Percentiles rank a stretch among this genome's conserved stretches.
Conservation (phyloP, 1,139 yeast species). For the Geotrichum histeridarum region DNA sequence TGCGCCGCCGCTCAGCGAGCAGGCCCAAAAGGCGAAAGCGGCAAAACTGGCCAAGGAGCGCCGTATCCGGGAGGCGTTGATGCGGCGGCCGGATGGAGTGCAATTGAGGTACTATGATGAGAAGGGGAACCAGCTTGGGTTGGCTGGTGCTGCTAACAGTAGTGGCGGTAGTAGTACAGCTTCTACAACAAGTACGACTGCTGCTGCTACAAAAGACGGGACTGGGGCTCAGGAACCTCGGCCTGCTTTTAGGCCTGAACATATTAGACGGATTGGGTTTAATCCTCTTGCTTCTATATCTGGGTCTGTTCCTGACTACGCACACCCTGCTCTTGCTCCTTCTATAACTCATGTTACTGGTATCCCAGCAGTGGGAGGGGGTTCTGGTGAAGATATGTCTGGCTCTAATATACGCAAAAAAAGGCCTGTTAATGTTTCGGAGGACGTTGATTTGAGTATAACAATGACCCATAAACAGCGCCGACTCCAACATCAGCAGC, state of each 20-base stretch:
- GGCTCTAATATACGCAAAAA: too few relatives aligned
- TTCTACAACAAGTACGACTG: not conserved
- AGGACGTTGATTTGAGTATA: too few relatives aligned
- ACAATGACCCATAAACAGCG: too few relatives aligned
- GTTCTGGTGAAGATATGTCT: too few relatives aligned
- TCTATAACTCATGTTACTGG: too few relatives aligned
- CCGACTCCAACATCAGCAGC: too few relatives aligned
- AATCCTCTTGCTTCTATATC: constrained; percentile 29
- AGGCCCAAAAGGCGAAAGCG: constrained; percentile 21
- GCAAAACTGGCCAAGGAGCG: constrained; percentile 27
- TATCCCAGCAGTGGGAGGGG: too few relatives aligned
- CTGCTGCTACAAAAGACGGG: not conserved
- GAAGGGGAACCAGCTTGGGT: constrained; percentile 32
- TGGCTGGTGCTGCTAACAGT: constrained; percentile 24
- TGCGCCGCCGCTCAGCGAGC: constrained; percentile 34
- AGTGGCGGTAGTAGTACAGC: constrained; percentile 23
- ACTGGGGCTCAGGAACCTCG: not conserved
- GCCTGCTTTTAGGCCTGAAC: constrained; percentile 30
- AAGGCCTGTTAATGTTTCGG: too few relatives aligned
- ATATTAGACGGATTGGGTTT: constrained; percentile 34
- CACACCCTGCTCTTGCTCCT: too few relatives aligned
- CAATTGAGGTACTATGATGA: constrained; percentile 30
- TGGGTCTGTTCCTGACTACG: not conserved
- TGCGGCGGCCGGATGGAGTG: constrained; percentile 33
- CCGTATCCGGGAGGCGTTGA: constrained; percentile 29